These are phyloP conservation scores for Aspergillus niger DNA, from an alignment of 2,329 filamentous ascomycete species.

Conservation along the genomic window DNA sequence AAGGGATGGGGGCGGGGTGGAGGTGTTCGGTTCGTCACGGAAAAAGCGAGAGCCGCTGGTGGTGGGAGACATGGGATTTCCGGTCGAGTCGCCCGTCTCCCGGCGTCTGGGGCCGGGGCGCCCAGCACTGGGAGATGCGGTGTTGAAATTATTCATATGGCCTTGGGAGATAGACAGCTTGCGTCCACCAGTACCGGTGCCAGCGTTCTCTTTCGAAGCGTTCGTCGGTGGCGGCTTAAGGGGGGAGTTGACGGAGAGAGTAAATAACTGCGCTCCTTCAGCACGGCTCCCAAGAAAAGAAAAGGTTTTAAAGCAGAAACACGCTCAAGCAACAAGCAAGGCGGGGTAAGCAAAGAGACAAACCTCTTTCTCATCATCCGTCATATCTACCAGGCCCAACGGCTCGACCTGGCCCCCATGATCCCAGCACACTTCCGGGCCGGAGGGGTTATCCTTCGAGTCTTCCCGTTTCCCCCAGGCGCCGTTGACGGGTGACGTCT, in stretches of 20 bases:
- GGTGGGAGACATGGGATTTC: slow-evolving; percentile 52
- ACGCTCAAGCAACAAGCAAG: slow-evolving; percentile 1
- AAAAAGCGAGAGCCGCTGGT: slow-evolving; percentile 48
- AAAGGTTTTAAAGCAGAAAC: not conserved
- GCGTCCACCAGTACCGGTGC: slow-evolving; percentile 56
- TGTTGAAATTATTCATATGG: slow-evolving; percentile 63
- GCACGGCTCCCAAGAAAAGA: slow-evolving; percentile 12
- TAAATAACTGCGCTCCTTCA: slow-evolving; percentile 65
- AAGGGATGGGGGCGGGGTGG: slow-evolving; percentile 62
- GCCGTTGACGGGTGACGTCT: slow-evolving; percentile 63
- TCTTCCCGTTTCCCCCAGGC: slow-evolving; percentile 80
- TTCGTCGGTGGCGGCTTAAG: slow-evolving; percentile 79
- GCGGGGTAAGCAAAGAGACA: slow-evolving; percentile 23
- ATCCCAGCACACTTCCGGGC: slow-evolving; percentile 94
- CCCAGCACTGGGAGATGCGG: slow-evolving; percentile 71
- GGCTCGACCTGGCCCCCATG: slow-evolving; percentile 68
- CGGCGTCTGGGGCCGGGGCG: slow-evolving; percentile 78
- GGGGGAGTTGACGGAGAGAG: slow-evolving; percentile 87
- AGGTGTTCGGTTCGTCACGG: slow-evolving; percentile 55
- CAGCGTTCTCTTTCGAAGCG: slow-evolving; percentile 58
- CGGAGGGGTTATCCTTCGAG: slow-evolving; percentile 70
- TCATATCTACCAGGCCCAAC: slow-evolving; percentile 72
- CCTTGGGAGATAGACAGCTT: slow-evolving; percentile 81
- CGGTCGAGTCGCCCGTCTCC: slow-evolving; percentile 75
- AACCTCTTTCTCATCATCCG: slow-evolving; percentile 67